Base-by-base conservation (phyloP, 352 stramenopile genomes). In the Pythium apleroticum region DNA sequence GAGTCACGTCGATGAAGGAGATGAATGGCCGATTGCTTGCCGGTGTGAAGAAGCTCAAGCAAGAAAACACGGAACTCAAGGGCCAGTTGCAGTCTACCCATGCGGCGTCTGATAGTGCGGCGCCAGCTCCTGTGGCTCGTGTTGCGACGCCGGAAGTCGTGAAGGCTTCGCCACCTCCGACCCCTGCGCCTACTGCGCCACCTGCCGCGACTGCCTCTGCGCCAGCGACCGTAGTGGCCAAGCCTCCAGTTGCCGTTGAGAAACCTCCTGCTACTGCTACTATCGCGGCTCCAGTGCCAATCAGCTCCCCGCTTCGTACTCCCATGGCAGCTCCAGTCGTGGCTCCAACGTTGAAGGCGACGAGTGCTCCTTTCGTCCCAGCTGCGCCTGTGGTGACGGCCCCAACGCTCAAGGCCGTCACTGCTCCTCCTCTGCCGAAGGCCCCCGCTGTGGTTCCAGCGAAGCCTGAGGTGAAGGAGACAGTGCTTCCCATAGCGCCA, bases 51-150 rank as follows among this genome's bases (percentile, higher is more conserved):
- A 78, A 45, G 27, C 49, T 90, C 27, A 89, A 88, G 66, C 88
- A 93, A 70, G 81, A 91, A 53, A 93, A 91, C 62, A 79, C 67
- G 17, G 78, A 93, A 56, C 60, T 93, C 8, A 89, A 91, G 71
- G 74, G 77, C 14, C 70, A 89, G 28, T 54, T 71, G 10, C n/a
- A 60, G n/a, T 30, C 43, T 19, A 39, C 54, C 31, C n/a, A 31
- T 27, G 3, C 54, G 20, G 48, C 31, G 11, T 15, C 27, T 33
- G 35, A 54, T 39, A 43, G 59, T 17, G 45, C 28, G 15, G 24
- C 46, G 9, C n/a, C 57, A 25, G 22, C 61, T 52, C 24, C 19
- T 3, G 20, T 20, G 12, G 28, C 56, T 45, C 27, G 19, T 8
- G 7, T 48, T 25, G 0, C 41, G 2, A 63, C 41, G 6, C 46